Percentiles rank a stretch among this genome's conserved stretches.
These are phyloP conservation scores for Rubroboletus pulcherrimus DNA, from an alignment of 768 basidiomycete species.

Conservation along the genomic window DNA sequence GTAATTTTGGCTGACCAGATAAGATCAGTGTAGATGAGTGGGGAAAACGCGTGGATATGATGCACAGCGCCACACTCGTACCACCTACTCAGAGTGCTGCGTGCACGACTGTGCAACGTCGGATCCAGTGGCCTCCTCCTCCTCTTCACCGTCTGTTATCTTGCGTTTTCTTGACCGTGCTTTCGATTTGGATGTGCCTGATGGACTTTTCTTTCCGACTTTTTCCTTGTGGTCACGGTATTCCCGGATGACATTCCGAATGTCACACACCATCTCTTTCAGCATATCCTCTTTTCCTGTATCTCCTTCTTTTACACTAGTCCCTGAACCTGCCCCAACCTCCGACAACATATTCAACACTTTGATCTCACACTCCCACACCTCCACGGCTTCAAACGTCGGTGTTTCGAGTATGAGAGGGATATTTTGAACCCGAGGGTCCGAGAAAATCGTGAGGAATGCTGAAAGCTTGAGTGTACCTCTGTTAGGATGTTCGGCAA, in stretches of 20 bases:
- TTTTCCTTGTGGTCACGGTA: constrained; percentile 11
- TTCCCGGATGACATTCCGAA: constrained; percentile 13
- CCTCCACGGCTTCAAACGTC: constrained; percentile 57
- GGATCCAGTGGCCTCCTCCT: constrained; percentile 1
- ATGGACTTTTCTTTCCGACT: neutral
- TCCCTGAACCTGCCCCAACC: neutral
- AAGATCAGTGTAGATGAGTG: neutral
- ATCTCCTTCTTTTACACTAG: neutral
- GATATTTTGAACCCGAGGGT: constrained; percentile 61
- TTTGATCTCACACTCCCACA: constrained; percentile 73
- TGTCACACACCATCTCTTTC: constrained; percentile 7
- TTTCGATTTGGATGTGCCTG: constrained; percentile 1
- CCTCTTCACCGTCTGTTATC: constrained; percentile 3
- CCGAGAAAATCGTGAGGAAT: constrained; percentile 66
- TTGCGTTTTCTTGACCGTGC: constrained; percentile 6
- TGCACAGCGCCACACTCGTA: neutral
- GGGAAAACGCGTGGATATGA: neutral
- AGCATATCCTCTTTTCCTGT: neutral
- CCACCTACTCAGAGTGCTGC: neutral
- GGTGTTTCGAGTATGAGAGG: constrained; percentile 85
- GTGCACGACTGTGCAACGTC: constrained; percentile 4
- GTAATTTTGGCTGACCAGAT: neutral
- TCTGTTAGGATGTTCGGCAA: constrained; percentile 32
- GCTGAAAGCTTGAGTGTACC: constrained; percentile 62
- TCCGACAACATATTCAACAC: constrained; percentile 48